Evolutionary conservation across 164 flowering plant genomes (phyloP), one percentile per base, ranked within the genome.

Genomic region (Berberis thunbergii): DNA sequence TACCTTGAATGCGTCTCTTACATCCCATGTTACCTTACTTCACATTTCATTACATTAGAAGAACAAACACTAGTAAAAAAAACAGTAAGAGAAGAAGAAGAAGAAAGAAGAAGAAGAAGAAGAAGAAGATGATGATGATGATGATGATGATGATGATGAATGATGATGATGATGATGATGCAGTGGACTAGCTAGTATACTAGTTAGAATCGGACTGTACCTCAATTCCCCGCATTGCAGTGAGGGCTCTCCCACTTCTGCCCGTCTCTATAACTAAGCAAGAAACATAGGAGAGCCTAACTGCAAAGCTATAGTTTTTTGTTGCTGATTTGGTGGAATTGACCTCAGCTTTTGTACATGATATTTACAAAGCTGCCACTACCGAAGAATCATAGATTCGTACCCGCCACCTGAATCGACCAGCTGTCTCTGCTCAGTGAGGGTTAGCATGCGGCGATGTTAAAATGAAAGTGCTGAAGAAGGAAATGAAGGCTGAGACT

Each of bases 171-270:
- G 26, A 26, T 26, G 26, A 26, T 26, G 26, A 26, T 26, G 26
- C 26, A 26, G 26, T 4, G 52, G 39, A n/a, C 11, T 48, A 62
- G 64, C 42, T 45, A 55, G 26, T 26, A 26, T 26, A 26, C 26
- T 26, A 26, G 26, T 26, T 26, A 26, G 26, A 26, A 65, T 83
- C 93, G 93, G 93, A 87, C 93, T 56, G 61, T 78, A 79, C 87
- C 85, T 83, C 87, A 74, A 81, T 87, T 83, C 93, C 93, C 93
- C 86, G 83, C 84, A 66, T 69, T 81, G 89, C 93, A 87, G 72
- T 78, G 56, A 43, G 74, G n/a, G 75, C 81, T 84, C 82, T 82
- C 81, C 86, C 78, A 67, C 73, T 65, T 80, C 84, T 83, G 76
- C 79, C 6, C 26, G 26, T 26, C 26, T 26, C 26, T 26, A 26